These are phyloP conservation scores for Wickerhamiella occidentalis DNA, from an alignment of 805 yeast genomes.

Conservation along the genomic window DNA sequence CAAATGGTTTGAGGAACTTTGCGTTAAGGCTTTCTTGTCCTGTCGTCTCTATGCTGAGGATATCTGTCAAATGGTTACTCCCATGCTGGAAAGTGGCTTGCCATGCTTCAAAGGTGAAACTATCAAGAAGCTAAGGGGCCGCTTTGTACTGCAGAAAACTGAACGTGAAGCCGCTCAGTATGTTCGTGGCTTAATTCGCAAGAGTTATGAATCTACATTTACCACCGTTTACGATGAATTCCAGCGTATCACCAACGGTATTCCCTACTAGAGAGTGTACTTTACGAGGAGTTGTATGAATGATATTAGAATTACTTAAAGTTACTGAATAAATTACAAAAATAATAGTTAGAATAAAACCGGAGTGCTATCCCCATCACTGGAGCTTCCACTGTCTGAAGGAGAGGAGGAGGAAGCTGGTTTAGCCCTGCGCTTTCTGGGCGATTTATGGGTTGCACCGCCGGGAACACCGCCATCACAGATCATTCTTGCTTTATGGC, in stretches of 20 bases:
- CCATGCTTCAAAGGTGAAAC: conserved; percentile 91
- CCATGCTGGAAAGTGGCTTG: conserved; percentile 90
- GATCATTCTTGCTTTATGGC: conserved; percentile 68
- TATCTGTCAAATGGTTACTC: conserved; percentile 71
- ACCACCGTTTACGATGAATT: conserved; percentile 96
- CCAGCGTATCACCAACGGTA: conserved; percentile 92
- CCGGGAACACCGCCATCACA: conserved; percentile 58
- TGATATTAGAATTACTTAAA: not conserved
- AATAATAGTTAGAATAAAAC: conserved; percentile 1
- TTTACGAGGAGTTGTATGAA: not conserved
- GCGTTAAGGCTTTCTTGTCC: conserved; percentile 83
- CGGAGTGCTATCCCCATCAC: not conserved
- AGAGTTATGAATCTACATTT: conserved; percentile 74
- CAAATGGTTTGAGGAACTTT: conserved; percentile 86
- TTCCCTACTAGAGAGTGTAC: conserved; percentile 52
- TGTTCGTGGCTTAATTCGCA: conserved; percentile 63
- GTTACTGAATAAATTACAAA: conserved; percentile 6
- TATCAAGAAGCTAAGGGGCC: conserved; percentile 55
- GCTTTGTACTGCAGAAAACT: conserved; percentile 70
- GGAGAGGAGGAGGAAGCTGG: conserved; percentile 1
- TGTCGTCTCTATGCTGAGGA: conserved; percentile 80
- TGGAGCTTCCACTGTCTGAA: not conserved
- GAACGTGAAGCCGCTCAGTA: conserved; percentile 76
- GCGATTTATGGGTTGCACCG: conserved; percentile 22
- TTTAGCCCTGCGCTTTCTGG: not conserved